These are phyloP conservation scores for Schwanniomyces yamadae DNA, from an alignment of 805 yeast genomes.

Conservation along the genomic window DNA sequence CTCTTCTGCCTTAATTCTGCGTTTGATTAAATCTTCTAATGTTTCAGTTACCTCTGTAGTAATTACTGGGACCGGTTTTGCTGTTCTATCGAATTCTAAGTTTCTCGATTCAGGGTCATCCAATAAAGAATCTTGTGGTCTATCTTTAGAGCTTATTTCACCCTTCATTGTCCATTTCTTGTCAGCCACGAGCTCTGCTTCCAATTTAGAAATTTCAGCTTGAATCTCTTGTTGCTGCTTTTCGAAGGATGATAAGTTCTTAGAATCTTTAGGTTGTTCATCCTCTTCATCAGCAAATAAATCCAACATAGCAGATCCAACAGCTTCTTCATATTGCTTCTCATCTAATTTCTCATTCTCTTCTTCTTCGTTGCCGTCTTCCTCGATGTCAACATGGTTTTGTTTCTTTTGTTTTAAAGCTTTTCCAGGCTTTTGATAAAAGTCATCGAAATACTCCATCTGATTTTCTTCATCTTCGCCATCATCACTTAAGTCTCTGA, in stretches of 20 bases:
- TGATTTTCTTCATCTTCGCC: slow-evolving; percentile 55
- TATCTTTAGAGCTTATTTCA: slow-evolving; percentile 76
- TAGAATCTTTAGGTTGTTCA: slow-evolving; percentile 22
- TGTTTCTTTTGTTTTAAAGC: slow-evolving; percentile 16
- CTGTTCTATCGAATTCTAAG: slow-evolving; percentile 85
- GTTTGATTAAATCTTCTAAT: slow-evolving; percentile 83
- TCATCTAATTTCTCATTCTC: slow-evolving; percentile 44
- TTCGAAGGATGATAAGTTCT: slow-evolving; percentile 70
- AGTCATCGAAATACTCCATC: slow-evolving; percentile 62
- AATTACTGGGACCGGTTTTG: slow-evolving; percentile 94
- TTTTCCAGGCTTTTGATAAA: slow-evolving; percentile 51
- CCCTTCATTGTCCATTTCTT: slow-evolving; percentile 95
- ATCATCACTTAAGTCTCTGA: slow-evolving; percentile 24
- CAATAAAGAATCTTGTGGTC: slow-evolving; percentile 82
- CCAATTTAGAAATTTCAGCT: slow-evolving; percentile 74
- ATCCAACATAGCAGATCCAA: slow-evolving; percentile 62
- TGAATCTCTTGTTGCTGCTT: slow-evolving; percentile 76
- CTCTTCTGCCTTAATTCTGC: slow-evolving; percentile 69
- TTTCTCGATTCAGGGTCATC: slow-evolving; percentile 56
- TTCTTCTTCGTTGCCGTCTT: slow-evolving; percentile 36
- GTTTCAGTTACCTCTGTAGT: slow-evolving; percentile 85
- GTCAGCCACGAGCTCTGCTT: slow-evolving; percentile 83
- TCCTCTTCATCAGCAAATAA: slow-evolving; percentile 49
- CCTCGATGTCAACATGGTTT: slow-evolving; percentile 20
- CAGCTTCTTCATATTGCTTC: slow-evolving; percentile 60